These are phyloP conservation scores for Monilinia fructicola DNA, from an alignment of 2,329 filamentous ascomycete species.

Conservation along the genomic window DNA sequence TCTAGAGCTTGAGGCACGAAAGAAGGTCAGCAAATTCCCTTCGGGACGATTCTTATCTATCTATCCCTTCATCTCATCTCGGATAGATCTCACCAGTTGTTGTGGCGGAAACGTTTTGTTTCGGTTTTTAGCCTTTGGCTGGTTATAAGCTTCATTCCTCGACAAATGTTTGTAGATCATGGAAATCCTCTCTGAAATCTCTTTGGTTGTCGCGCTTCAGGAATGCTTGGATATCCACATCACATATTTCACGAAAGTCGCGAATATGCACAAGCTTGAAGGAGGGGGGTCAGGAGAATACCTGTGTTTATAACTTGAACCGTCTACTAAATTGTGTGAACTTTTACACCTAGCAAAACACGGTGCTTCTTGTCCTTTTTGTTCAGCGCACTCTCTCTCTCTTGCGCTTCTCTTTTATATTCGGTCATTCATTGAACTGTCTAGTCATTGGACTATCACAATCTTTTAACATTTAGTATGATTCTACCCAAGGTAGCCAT, in stretches of 20 bases:
- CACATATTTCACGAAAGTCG: slow-evolving; percentile 10
- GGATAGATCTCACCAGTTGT: background rate
- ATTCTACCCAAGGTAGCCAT: background rate
- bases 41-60: background rate
- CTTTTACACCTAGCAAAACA: background rate
- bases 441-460: background rate
- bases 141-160: background rate
- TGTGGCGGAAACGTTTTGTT: background rate
- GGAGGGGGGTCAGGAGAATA: background rate
- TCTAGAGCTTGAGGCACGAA: background rate
- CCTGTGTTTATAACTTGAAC: background rate
- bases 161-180: slow-evolving; percentile 4
- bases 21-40: background rate
- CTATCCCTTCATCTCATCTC: too few relatives aligned
- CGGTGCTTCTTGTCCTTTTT: slow-evolving; percentile 3
- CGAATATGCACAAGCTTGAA: slow-evolving; percentile 2
- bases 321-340: background rate
- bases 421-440: background rate
- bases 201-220: slow-evolving; percentile 6
- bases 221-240: slow-evolving; percentile 13
- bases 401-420: background rate
- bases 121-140: background rate
- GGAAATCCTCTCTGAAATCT: background rate
- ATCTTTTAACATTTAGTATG: slow-evolving; percentile 4
- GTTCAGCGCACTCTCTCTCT: slow-evolving; percentile 1